phyloP scores from a whole-genome alignment of 306 rosid species.

The Cotoneaster glaucophyllus region DNA sequence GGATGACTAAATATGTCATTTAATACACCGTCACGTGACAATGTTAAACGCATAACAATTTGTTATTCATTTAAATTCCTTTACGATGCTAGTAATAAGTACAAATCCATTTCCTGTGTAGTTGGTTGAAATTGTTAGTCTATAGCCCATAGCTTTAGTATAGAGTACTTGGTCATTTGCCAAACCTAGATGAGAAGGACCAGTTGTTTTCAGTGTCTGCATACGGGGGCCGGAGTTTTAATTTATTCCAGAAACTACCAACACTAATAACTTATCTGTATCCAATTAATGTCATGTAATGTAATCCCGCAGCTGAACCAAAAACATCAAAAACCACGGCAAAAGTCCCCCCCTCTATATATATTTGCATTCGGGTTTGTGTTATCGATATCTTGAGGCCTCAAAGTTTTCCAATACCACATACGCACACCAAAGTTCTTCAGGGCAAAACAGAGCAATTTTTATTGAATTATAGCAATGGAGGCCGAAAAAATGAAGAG shows the following conservation, averaged over 20 bases:
- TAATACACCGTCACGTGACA: rapidly evolving
- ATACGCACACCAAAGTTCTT: background rate
- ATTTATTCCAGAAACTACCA: background rate
- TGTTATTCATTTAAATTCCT: no score
- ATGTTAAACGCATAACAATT: background rate
- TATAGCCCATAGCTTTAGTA: background rate
- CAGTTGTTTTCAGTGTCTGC: background rate
- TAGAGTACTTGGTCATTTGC: background rate
- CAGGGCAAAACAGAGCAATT: background rate
- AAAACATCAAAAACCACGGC: background rate
- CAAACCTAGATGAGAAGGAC: background rate
- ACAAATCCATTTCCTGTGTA: background rate
- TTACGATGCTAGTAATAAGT: no score
- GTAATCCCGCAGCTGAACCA: background rate
- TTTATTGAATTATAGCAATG: background rate
- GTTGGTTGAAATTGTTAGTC: background rate
- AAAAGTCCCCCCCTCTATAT: background rate
- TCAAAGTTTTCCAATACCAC: background rate
- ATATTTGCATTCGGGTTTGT: background rate
- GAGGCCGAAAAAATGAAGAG: conserved; percentile 22
- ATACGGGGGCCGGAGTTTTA: background rate
- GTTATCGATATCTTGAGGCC: background rate
- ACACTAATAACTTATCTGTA: background rate
- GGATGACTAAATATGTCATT: background rate
- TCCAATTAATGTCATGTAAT: background rate